Percentiles rank a stretch among this genome's conserved stretches.
phyloP scores from a whole-genome alignment of 129 eudicot genomes.

The sunflower (Helianthus annuus) region HanXRQr2.0-SUNRISE NC_035444.2:104417-104916 shows the following conservation, averaged over 20 bases:
- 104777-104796: conserved; percentile 37
- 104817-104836: no score
- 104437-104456: not conserved
- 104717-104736: conserved; percentile 5
- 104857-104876: no score
- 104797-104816: not conserved
- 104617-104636: not conserved
- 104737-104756: conserved; percentile 16
- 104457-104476: conserved; percentile 2
- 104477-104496: not conserved
- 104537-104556: conserved; percentile 12
- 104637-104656: not conserved
- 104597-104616: no score
- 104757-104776: not conserved
- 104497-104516: conserved; percentile 3
- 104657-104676: not conserved
- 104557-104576: not conserved
- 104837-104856: no score
- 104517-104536: conserved; percentile 17
- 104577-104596: not conserved
- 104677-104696: not conserved
- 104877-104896: no score
- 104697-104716: not conserved
- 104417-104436: not conserved
- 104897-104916: no score